Evolutionary conservation across 2,329 filamentous ascomycete species (phyloP).

Genomic region (Penicillium sp.): DNA sequence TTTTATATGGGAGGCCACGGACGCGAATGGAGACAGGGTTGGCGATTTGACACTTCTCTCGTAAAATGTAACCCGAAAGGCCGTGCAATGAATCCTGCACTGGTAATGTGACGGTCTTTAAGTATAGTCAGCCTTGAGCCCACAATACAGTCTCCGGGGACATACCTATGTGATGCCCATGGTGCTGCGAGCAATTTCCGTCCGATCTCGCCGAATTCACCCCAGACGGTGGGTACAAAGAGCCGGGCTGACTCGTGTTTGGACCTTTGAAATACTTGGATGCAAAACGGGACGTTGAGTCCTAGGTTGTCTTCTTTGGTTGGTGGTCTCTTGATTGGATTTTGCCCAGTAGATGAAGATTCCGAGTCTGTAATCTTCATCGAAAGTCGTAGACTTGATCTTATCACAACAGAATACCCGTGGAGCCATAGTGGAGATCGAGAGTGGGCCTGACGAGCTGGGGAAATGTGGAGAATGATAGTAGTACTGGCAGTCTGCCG

Average conservation of each 20-base stretch:
- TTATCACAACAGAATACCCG: not conserved
- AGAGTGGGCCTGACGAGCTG: not conserved
- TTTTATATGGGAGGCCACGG: not conserved
- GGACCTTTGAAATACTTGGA: not conserved
- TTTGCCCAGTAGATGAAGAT: not conserved
- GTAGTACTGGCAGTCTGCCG: not conserved
- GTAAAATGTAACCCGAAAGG: not conserved
- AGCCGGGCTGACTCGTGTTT: not conserved
- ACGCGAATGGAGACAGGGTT: too few species aligned
- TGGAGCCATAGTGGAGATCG: not conserved
- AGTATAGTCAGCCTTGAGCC: not conserved
- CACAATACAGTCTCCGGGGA: not conserved
- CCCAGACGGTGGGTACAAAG: not conserved
- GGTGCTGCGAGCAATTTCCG: not conserved
- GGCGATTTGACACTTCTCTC: not conserved
- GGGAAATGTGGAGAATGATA: not conserved
- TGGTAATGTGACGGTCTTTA: not conserved
- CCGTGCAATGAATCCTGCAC: not conserved
- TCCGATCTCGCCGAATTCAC: not conserved
- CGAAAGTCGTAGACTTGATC: not conserved
- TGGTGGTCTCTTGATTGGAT: not conserved
- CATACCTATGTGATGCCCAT: not conserved
- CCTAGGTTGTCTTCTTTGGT: not conserved
- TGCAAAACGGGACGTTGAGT: not conserved
- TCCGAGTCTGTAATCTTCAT: not conserved